These are phyloP conservation scores for Cytospora mali DNA, from an alignment of 2,329 filamentous ascomycete species.

Conservation along the genomic window DNA sequence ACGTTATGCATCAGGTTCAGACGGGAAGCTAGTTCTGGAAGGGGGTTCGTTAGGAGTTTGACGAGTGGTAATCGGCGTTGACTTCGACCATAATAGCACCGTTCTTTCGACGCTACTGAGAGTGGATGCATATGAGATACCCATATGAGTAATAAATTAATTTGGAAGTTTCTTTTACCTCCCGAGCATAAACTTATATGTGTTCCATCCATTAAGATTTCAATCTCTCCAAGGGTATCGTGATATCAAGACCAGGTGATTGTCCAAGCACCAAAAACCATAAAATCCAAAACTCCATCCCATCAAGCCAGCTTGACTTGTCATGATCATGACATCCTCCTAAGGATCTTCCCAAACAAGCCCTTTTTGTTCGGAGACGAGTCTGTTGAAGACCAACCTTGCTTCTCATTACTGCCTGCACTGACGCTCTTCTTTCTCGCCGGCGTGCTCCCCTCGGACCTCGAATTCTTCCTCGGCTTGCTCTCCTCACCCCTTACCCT, in stretches of 20 bases:
- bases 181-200: background rate
- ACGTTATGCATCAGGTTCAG: no score
- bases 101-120: background rate
- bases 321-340: constrained; percentile 17
- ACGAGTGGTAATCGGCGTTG: background rate
- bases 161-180: background rate
- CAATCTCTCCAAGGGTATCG: constrained; percentile 17
- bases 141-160: constrained; percentile 15
- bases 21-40: no score
- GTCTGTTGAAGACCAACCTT: background rate
- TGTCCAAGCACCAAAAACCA: no score
- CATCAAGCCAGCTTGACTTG: background rate
- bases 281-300: background rate
- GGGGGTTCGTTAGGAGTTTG: background rate
- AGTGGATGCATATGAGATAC: constrained; percentile 12
- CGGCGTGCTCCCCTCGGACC: constrained; percentile 2
- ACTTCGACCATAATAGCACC: background rate
- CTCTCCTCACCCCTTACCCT: constrained; percentile 13
- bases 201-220: background rate
- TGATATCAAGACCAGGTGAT: background rate
- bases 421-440: constrained; percentile 9
- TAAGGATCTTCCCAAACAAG: constrained; percentile 22
- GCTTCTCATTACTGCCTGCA: background rate
- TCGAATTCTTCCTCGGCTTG: constrained; percentile 21
- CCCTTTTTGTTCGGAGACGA: constrained; percentile 8